Base-by-base conservation (phyloP, 768 basidiomycete genomes). In the Neoboletus subvelutipes region DNA sequence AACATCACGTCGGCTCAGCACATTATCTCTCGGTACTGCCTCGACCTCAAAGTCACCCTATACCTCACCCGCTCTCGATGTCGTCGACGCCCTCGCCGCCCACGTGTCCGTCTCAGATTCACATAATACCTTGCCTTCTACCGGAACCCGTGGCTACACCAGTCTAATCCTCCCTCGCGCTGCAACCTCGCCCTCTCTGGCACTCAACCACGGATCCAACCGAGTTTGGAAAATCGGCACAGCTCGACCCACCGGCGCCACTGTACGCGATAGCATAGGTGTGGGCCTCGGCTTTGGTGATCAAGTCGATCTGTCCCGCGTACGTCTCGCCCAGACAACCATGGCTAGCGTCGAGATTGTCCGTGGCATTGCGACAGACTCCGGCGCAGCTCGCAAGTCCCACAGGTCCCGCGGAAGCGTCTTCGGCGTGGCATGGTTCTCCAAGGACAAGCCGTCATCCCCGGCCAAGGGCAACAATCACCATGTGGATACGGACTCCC, bases 311-410 rank as follows among this genome's bases (percentile, higher is more conserved):
- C 75, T 93, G 42, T 86, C 90, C 2, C 79, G 80, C 12, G 81
- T 85, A 18, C 92, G 93, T 4, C 75, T 92, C 12, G 93, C 92
- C 8, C 89, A 92, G 68, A 87, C 86, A 7, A 92, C 89, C 5
- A 95, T 97, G 93, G 88, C 89, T 17, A 92, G 85, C 50, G 84
- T 96, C 41, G 89, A 92, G 65, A 82, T 92, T 33, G 83, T 89
- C 18, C 77, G 79, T 37, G 89, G 89, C 55, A 55, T 77, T 64
- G 55, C 79, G 64, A 53, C 63, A 64, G 60, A 58, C 6, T 56
- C 70, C 4, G 54, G 54, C 24, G 13, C 54, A n/a, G 28, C 41
- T 47, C 62, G 58, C 28, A 66, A 56, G 55, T 55, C 61, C 1
- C 56, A 53, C 31, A 71, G 47, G 39, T 58, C 64, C 37, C 62